phyloP scores from a whole-genome alignment of 495 filamentous ascomycete genomes.

The Neurospora sp. region DNA sequence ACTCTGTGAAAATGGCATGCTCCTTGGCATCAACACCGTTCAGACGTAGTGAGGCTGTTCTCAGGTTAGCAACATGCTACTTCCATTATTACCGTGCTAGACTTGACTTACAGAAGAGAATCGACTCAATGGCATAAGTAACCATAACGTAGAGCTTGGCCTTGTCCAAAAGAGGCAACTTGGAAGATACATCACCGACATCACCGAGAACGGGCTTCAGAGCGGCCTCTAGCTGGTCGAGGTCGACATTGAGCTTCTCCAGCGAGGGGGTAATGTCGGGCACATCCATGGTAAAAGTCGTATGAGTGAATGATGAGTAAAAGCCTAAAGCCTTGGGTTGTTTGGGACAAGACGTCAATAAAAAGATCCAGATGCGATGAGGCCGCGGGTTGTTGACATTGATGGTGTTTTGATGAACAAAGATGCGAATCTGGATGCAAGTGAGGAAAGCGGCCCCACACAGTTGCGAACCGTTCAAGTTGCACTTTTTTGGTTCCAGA shows the following conservation, averaged over 20 bases:
- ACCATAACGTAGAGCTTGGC: conserved; percentile 80
- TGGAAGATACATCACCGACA: conserved; percentile 57
- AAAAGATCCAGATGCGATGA: neutral
- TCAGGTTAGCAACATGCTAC: conserved; percentile 23
- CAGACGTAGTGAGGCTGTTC: conserved; percentile 63
- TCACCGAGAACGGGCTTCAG: conserved; percentile 55
- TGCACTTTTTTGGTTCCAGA: neutral
- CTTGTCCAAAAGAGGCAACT: conserved; percentile 83
- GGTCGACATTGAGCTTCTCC: conserved; percentile 60
- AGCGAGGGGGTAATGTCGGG: conserved; percentile 42
- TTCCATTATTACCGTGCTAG: too few relatives aligned
- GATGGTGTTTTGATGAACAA: neutral
- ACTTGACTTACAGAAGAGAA: conserved; percentile 70
- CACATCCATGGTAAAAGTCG: conserved; percentile 26
- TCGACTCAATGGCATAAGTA: conserved; percentile 83
- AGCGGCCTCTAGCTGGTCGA: conserved; percentile 66
- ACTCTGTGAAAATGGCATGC: conserved; percentile 76
- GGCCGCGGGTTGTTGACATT: neutral
- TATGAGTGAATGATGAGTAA: neutral
- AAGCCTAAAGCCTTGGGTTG: too few relatives aligned
- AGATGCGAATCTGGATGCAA: neutral
- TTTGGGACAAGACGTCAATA: too few relatives aligned
- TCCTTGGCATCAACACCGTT: conserved; percentile 70
- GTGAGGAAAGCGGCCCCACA: neutral
- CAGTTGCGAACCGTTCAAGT: neutral